Percentiles rank a stretch among this genome's conserved stretches.
Evolutionary conservation across 345 rosid species (phyloP).

Genomic region (Anastatica hierochuntica): DNA sequence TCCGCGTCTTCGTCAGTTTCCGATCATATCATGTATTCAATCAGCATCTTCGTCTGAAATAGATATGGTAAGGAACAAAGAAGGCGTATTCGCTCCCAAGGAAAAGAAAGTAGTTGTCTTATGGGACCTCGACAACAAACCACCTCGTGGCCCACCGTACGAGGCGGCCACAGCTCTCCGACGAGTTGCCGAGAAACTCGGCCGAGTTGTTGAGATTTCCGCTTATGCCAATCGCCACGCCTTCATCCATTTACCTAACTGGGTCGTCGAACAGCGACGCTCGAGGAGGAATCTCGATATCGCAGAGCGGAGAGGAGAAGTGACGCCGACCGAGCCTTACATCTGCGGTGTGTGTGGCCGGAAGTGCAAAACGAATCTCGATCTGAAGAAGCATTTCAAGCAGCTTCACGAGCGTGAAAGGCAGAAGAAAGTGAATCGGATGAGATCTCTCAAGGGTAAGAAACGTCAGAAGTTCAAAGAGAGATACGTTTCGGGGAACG

Average conservation of each 20-base stretch:
- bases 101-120: conserved; percentile 64
- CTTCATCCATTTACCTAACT: conserved; percentile 66
- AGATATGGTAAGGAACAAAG: conserved; percentile 73
- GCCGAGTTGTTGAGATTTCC: conserved; percentile 60
- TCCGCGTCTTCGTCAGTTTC: conserved; percentile 4
- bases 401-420: conserved; percentile 16
- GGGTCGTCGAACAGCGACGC: conserved; percentile 64
- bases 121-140: conserved; percentile 98
- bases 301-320: conserved; percentile 35
- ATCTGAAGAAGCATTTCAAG: conserved; percentile 76
- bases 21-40: conserved; percentile 13
- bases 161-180: conserved; percentile 59
- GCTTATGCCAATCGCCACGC: conserved; percentile 94
- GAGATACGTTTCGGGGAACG: conserved; percentile 35
- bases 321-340: conserved; percentile 34
- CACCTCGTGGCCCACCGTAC: conserved; percentile 77
- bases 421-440: conserved; percentile 33
- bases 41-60: conserved; percentile 34
- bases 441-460: conserved; percentile 76
- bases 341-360: conserved; percentile 75
- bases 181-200: conserved; percentile 49
- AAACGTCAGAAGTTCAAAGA: conserved; percentile 66
- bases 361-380: conserved; percentile 70
- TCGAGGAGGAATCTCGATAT: conserved; percentile 47
- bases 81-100: conserved; percentile 59